Conservation (phyloP, 164 flowering plant genomes). For the Piper longum region DNA sequence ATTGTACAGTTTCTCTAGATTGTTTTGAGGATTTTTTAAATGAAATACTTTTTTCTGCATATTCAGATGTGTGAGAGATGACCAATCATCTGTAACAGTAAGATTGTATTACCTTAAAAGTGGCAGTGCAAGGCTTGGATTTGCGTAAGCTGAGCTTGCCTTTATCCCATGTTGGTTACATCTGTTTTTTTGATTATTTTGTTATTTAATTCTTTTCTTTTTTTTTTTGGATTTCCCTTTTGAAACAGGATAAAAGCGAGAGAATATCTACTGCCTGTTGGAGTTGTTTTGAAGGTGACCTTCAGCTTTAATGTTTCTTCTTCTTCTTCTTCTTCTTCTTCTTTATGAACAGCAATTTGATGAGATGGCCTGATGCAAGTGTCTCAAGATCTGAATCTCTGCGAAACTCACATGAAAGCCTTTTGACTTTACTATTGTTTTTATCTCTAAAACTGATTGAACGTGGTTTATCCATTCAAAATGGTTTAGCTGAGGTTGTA, state of each 20-base stretch:
- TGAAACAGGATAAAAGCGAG: slow-evolving; percentile 59
- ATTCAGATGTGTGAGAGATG: slow-evolving; percentile 75
- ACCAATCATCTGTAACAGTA: slow-evolving; percentile 64
- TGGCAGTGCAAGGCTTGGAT: slow-evolving; percentile 94
- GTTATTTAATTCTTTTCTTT: background rate
- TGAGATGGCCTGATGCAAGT: background rate
- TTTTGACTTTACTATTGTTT: background rate
- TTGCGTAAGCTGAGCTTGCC: slow-evolving; percentile 42
- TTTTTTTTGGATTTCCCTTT: background rate
- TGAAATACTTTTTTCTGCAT: background rate
- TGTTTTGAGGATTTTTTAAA: no score
- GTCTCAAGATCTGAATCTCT: background rate
- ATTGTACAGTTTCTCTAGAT: no score
- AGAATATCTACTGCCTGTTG: slow-evolving; percentile 85
- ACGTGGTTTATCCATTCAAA: no score
- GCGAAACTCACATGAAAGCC: background rate
- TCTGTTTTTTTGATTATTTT: background rate
- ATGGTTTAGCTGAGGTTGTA: no score
- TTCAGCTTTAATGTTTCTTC: background rate
- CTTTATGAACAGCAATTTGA: background rate
- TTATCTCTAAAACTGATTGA: background rate
- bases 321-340: background rate
- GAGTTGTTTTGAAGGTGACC: slow-evolving; percentile 67
- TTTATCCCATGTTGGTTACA: background rate
- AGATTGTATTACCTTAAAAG: slow-evolving; percentile 69